Conservation (phyloP, 805 yeast species). For the Yarrowia deformans region DNA sequence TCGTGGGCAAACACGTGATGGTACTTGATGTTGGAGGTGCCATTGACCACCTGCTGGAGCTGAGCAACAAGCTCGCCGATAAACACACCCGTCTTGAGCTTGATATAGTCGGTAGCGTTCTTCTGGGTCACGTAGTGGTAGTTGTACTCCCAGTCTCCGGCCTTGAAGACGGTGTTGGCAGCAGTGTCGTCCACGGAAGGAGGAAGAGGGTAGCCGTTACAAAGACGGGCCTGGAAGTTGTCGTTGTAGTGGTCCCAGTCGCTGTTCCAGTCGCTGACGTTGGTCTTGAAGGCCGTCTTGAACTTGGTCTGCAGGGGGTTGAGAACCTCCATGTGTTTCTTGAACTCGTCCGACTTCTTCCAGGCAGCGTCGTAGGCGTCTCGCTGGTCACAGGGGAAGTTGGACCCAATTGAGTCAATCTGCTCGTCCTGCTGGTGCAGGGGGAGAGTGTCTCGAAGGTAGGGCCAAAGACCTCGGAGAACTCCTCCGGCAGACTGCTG, state of each 20-base stretch:
- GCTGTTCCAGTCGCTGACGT: conserved; percentile 41
- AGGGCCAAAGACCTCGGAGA: conserved; percentile 53
- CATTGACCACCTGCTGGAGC: conserved; percentile 48
- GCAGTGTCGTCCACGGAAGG: conserved; percentile 46
- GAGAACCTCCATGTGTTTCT: conserved; percentile 49
- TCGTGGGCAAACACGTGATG: conserved; percentile 57
- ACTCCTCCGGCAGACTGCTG: conserved; percentile 54
- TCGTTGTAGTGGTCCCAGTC: conserved; percentile 56
- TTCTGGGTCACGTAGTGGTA: conserved; percentile 51
- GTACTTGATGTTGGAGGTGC: conserved; percentile 48
- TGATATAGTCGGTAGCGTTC: conserved; percentile 52
- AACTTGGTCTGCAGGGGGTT: conserved; percentile 47
- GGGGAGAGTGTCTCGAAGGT: conserved; percentile 46
- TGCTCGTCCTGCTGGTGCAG: conserved; percentile 49
- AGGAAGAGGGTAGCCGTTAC: conserved; percentile 52
- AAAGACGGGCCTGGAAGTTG: conserved; percentile 53
- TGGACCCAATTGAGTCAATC: conserved; percentile 53
- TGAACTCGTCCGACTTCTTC: conserved; percentile 1
- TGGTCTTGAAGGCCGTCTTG: conserved; percentile 49
- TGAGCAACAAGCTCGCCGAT: conserved; percentile 51
- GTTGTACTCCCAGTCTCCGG: conserved; percentile 57
- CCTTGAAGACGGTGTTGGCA: conserved; percentile 54
- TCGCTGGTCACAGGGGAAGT: conserved; percentile 48
- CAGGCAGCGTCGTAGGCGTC: conserved; percentile 28
- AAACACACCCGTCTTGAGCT: conserved; percentile 52